These are phyloP conservation scores for Thalassiosira oceanica DNA, from an alignment of 352 stramenopile genomes.

Conservation along the genomic window DNA sequence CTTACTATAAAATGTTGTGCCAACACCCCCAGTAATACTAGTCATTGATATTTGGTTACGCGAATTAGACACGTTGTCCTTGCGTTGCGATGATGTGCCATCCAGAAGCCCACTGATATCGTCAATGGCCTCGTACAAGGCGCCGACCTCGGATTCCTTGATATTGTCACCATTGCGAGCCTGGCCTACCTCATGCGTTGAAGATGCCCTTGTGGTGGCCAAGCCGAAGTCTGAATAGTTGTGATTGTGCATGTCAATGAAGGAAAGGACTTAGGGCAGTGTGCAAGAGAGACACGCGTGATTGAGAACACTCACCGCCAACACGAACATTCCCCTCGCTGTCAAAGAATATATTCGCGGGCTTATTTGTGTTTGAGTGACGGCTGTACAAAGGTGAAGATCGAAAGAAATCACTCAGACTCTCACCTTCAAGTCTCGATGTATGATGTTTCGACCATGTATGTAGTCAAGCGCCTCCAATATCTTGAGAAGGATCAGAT, in stretches of 20 bases:
- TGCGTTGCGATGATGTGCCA: constrained; percentile 13
- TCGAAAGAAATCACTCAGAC: neutral
- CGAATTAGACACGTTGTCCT: constrained; percentile 15
- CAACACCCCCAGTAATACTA: constrained; percentile 91
- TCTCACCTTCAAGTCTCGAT: constrained; percentile 85
- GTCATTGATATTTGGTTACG: constrained; percentile 24
- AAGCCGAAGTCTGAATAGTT: no score
- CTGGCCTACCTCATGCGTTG: constrained; percentile 9
- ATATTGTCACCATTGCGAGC: constrained; percentile 6
- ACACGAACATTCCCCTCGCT: constrained; percentile 89
- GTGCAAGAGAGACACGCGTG: no score
- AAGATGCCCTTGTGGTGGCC: constrained; percentile 75
- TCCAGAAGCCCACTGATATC: constrained; percentile 55
- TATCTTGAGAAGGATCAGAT: no score
- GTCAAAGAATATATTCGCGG: constrained; percentile 93
- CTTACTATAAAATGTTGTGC: constrained; percentile 94
- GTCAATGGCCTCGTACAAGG: constrained; percentile 62
- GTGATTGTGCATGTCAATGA: no score
- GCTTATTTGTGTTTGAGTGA: constrained; percentile 43
- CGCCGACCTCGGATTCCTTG: constrained; percentile 37
- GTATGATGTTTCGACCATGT: constrained; percentile 87
- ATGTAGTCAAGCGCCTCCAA: constrained; percentile 93
- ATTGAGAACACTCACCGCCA: no score
- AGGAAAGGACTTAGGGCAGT: no score
- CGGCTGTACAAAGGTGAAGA: neutral